phyloP scores from a whole-genome alignment of 1,284 basidiomycete genomes.

The Coniferiporia weirii region DNA sequence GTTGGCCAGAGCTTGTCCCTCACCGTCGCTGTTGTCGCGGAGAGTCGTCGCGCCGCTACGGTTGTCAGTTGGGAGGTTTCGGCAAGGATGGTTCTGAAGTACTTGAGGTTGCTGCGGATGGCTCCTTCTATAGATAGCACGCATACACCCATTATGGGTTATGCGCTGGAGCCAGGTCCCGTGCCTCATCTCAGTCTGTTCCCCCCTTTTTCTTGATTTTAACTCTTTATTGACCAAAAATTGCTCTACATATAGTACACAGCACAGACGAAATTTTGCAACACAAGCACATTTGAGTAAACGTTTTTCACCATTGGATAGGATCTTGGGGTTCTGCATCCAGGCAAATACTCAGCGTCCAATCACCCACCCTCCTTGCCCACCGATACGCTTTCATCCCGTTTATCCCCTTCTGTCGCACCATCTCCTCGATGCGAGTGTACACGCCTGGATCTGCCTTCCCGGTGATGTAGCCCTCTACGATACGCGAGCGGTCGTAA shows the following conservation, averaged over 20 bases:
- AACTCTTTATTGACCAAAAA: too few species aligned
- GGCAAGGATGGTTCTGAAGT: too few species aligned
- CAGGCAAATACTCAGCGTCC: conserved; percentile 26
- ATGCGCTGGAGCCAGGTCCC: too few species aligned
- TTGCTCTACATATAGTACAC: too few species aligned
- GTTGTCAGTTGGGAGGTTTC: too few species aligned
- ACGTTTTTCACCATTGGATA: conserved; percentile 8
- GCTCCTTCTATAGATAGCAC: too few species aligned
- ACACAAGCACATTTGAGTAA: neutral
- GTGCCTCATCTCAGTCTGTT: too few species aligned
- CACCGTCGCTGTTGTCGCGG: neutral
- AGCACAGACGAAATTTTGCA: too few species aligned
- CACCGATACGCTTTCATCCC: conserved; percentile 30
- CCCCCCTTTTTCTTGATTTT: too few species aligned
- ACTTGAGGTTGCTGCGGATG: too few species aligned
- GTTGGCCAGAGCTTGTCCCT: neutral
- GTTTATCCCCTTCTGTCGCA: conserved; percentile 17
- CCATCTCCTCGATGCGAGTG: conserved; percentile 19
- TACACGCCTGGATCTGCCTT: conserved; percentile 21
- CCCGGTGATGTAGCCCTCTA: conserved; percentile 28
- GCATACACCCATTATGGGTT: too few species aligned
- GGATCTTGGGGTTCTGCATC: conserved; percentile 23
- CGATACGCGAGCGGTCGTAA: conserved; percentile 37
- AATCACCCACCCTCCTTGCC: conserved; percentile 27
- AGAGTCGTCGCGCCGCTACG: neutral